phyloP scores from a whole-genome alignment of 106 monocot species.

The Agapanthus africanus region DNA sequence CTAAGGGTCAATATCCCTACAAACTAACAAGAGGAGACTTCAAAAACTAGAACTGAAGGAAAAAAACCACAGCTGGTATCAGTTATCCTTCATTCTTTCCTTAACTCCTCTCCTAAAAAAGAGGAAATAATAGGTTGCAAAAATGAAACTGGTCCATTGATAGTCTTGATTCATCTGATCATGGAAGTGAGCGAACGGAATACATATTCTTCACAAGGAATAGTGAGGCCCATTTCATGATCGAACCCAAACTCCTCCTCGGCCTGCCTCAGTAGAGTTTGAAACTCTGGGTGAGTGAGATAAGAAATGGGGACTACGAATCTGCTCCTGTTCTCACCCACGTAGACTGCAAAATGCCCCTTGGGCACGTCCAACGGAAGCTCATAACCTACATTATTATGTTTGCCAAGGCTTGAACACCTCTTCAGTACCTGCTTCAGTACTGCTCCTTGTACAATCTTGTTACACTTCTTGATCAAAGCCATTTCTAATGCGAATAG shows the following conservation, averaged over 20 bases:
- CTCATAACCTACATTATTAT: conserved; percentile 3
- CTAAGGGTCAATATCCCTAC: too few relatives aligned
- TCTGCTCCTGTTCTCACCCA: conserved; percentile 47
- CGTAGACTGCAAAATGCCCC: conserved; percentile 57
- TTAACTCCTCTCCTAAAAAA: too few relatives aligned
- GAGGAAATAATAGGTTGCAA: too few relatives aligned
- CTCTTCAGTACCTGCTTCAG: conserved; percentile 51
- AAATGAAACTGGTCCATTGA: too few relatives aligned
- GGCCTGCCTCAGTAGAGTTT: conserved; percentile 34
- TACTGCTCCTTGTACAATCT: conserved; percentile 16
- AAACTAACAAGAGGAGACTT: too few relatives aligned
- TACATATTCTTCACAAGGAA: conserved; percentile 55
- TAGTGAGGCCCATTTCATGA: conserved; percentile 49
- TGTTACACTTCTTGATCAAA: conserved; percentile 1
- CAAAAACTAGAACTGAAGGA: too few relatives aligned
- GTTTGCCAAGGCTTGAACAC: conserved; percentile 46
- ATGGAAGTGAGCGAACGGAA: conserved; percentile 42
- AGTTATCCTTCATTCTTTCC: too few relatives aligned
- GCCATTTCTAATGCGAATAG: not conserved
- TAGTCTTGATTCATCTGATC: too few relatives aligned
- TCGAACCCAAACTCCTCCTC: conserved; percentile 69
- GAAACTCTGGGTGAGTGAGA: conserved; percentile 39
- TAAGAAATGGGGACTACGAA: conserved; percentile 51
- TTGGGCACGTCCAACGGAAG: conserved; percentile 44
- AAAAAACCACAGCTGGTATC: too few relatives aligned